Evolutionary conservation across 805 yeast species (phyloP).

Genomic region (Ogataea polymorpha): DNA sequence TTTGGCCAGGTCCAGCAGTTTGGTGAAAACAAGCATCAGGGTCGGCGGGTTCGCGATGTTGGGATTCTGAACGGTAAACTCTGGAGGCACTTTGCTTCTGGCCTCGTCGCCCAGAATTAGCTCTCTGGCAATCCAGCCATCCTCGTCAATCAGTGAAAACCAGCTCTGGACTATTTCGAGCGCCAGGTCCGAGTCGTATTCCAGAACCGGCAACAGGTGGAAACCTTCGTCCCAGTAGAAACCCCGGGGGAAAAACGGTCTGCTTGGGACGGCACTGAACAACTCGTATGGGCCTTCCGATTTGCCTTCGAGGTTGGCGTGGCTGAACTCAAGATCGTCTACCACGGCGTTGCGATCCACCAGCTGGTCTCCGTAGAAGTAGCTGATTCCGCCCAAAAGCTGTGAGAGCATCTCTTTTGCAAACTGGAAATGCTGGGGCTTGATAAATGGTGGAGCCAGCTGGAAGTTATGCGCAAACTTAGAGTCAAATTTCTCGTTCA

Average conservation of each 20-base stretch:
- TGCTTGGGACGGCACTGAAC: constrained; percentile 83
- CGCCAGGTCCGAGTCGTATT: constrained; percentile 79
- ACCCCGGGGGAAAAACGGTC: constrained; percentile 95
- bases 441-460: constrained; percentile 53
- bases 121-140: constrained; percentile 97
- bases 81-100: constrained; percentile 79
- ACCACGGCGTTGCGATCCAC: constrained; percentile 71
- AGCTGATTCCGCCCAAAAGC: constrained; percentile 85
- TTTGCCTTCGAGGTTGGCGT: constrained; percentile 44
- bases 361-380: constrained; percentile 76
- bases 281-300: constrained; percentile 75
- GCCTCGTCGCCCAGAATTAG: constrained; percentile 91
- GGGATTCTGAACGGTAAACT: constrained; percentile 83
- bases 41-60: constrained; percentile 96
- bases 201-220: constrained; percentile 76
- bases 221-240: constrained; percentile 99
- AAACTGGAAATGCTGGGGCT: constrained; percentile 45
- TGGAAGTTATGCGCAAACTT: constrained; percentile 53
- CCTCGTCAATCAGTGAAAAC: constrained; percentile 80
- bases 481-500: constrained; percentile 41
- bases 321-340: constrained; percentile 68
- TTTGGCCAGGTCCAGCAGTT: constrained; percentile 47
- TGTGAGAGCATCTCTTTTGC: constrained; percentile 81
- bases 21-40: constrained; percentile 67
- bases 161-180: constrained; percentile 81